Conservation (phyloP, 495 filamentous ascomycete species). For the Acidiella bohemica region DNA sequence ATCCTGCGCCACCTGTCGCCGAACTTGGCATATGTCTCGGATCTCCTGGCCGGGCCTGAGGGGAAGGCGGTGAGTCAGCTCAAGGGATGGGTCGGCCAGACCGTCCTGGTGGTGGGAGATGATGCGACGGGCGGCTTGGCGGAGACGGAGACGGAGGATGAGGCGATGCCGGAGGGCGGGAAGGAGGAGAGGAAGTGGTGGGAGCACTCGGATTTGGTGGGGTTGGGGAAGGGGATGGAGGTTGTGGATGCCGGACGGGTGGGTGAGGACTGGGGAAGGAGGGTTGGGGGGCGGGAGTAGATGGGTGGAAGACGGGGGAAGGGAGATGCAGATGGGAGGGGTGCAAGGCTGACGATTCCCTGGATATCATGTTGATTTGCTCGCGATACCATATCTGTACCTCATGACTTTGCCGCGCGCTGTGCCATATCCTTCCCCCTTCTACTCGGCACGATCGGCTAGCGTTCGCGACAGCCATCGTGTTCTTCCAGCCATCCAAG, state of each 20-base stretch:
- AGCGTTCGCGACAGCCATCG: too few species aligned
- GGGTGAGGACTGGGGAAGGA: conserved; percentile 69
- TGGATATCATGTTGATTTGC: too few species aligned
- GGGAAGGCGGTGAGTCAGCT: conserved; percentile 25
- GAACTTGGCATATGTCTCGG: conserved; percentile 70
- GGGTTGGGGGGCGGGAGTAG: conserved; percentile 47
- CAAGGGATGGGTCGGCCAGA: conserved; percentile 64
- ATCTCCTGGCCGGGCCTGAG: conserved; percentile 38
- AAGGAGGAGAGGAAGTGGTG: conserved; percentile 49
- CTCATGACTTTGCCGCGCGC: too few species aligned
- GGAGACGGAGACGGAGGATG: conserved; percentile 82
- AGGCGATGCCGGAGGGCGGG: conserved; percentile 37
- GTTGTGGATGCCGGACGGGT: conserved; percentile 66
- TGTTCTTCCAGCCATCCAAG: too few species aligned
- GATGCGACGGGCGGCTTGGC: conserved; percentile 75
- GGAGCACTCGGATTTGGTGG: conserved; percentile 66
- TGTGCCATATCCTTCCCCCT: too few species aligned
- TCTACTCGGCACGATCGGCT: too few species aligned
- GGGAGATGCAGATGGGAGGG: background rate
- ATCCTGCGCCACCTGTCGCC: conserved; percentile 73
- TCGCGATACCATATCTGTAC: too few species aligned
- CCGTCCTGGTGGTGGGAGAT: conserved; percentile 72
- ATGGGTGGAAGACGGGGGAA: background rate
- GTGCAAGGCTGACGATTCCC: too few species aligned
- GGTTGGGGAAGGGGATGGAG: conserved; percentile 71